phyloP scores from a whole-genome alignment of 805 yeast genomes.

The Spathaspora passalidarum region DNA sequence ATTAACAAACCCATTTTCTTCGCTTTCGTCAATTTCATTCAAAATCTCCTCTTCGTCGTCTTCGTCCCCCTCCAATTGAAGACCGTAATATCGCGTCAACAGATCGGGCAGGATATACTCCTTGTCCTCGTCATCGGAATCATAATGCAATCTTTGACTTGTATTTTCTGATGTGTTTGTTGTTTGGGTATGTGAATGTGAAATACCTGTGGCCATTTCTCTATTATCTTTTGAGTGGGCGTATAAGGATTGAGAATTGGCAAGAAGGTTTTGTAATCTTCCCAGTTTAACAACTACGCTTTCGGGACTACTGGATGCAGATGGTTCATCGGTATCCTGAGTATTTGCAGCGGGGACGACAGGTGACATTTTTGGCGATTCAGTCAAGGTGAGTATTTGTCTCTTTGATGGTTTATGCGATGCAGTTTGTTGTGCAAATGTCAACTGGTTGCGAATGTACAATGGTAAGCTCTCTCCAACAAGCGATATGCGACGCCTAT shows the following conservation, averaged over 20 bases:
- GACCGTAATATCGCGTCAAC: slow-evolving; percentile 28
- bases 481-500: slow-evolving; percentile 26
- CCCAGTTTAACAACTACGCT: slow-evolving; percentile 13
- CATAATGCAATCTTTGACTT: slow-evolving; percentile 10
- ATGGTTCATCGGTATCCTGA: not conserved
- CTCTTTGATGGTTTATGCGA: slow-evolving; percentile 7
- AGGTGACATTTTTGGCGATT: not conserved
- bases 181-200: slow-evolving; percentile 7
- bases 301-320: not conserved
- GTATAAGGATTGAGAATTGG: slow-evolving; percentile 36
- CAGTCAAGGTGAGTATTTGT: slow-evolving; percentile 1
- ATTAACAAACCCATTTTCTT: slow-evolving; percentile 27
- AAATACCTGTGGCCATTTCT: not conserved
- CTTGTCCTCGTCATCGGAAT: slow-evolving; percentile 24
- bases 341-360: slow-evolving; percentile 1
- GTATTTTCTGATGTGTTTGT: slow-evolving; percentile 13
- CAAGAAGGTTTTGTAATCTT: slow-evolving; percentile 29
- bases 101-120: slow-evolving; percentile 42
- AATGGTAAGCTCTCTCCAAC: slow-evolving; percentile 36
- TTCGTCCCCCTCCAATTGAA: slow-evolving; percentile 17
- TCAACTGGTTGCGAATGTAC: slow-evolving; percentile 25
- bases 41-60: slow-evolving; percentile 18
- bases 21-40: slow-evolving; percentile 19
- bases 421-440: not conserved
- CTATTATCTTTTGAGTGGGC: slow-evolving; percentile 19